Percentiles rank a stretch among this genome's conserved stretches.
These are phyloP conservation scores for Penicillium diatomitis DNA, from an alignment of 495 filamentous ascomycete species.

Conservation along the genomic window DNA sequence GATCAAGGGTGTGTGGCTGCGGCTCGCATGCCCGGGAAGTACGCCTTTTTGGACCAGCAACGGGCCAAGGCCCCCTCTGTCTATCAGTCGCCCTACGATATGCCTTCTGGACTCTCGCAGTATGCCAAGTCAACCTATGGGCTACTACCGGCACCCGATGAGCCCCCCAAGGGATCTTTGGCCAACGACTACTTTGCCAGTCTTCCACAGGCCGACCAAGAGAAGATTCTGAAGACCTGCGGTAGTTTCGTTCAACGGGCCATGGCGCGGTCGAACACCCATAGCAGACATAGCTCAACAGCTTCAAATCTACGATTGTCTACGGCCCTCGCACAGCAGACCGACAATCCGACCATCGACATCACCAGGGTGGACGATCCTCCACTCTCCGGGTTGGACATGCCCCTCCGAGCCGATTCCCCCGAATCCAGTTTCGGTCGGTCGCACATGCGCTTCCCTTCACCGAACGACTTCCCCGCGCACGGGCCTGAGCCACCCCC, in stretches of 20 bases:
- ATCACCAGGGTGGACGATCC: conserved; percentile 39
- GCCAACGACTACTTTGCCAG: conserved; percentile 38
- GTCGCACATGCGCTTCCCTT: conserved; percentile 39
- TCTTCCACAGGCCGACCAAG: conserved; percentile 31
- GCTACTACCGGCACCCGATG: conserved; percentile 27
- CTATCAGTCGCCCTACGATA: conserved; percentile 42
- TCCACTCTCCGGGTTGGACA: conserved; percentile 31
- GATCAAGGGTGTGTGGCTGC: conserved; percentile 24
- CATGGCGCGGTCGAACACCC: conserved; percentile 31
- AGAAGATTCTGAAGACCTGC: conserved; percentile 40
- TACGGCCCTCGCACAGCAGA: conserved; percentile 36
- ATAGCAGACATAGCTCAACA: conserved; percentile 35
- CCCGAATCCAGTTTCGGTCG: conserved; percentile 41
- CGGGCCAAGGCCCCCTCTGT: conserved; percentile 33
- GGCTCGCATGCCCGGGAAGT: conserved; percentile 33
- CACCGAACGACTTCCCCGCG: conserved; percentile 35
- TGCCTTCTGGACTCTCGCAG: conserved; percentile 38
- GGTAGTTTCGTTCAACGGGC: conserved; percentile 40
- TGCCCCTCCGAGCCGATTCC: conserved; percentile 38
- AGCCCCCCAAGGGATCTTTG: conserved; percentile 32
- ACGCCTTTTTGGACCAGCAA: conserved; percentile 38
- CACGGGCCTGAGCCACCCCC: conserved; percentile 34
- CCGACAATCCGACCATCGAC: conserved; percentile 39
- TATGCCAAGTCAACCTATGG: conserved; percentile 36
- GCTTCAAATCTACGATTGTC: conserved; percentile 36